phyloP scores from a whole-genome alignment of 352 stramenopile species.

The Globisporangium acanthophoron region DNA sequence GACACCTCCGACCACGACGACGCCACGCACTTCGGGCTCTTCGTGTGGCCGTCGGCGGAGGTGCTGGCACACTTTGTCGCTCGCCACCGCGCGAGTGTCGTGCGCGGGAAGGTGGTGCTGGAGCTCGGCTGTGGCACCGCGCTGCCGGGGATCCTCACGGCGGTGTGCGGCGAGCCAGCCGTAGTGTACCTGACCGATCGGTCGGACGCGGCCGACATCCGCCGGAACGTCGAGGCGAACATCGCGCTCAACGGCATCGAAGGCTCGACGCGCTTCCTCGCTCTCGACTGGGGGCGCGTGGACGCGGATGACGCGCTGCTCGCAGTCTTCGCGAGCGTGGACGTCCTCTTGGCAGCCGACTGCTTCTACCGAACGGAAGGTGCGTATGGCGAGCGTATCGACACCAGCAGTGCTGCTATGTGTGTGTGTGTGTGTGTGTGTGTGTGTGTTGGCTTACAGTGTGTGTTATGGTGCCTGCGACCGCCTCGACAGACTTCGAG shows the following conservation, averaged over 20 bases:
- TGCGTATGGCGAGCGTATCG: background rate
- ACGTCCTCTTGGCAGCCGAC: slow-evolving; percentile 55
- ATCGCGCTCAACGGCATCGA: slow-evolving; percentile 41
- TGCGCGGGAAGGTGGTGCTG: slow-evolving; percentile 36
- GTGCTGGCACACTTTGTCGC: slow-evolving; percentile 48
- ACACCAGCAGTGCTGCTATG: background rate
- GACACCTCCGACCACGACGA: slow-evolving; percentile 8
- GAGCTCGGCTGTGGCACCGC: slow-evolving; percentile 66
- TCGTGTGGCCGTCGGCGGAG: slow-evolving; percentile 58
- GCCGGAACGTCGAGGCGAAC: slow-evolving; percentile 46
- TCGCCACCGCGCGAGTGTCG: slow-evolving; percentile 18
- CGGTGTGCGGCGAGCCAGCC: slow-evolving; percentile 22
- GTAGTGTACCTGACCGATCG: slow-evolving; percentile 55
- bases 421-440: too few species aligned
- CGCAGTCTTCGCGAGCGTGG: slow-evolving; percentile 24
- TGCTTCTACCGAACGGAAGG: slow-evolving; percentile 71
- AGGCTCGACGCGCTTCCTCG: slow-evolving; percentile 27
- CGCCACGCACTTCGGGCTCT: slow-evolving; percentile 47
- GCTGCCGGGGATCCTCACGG: slow-evolving; percentile 55
- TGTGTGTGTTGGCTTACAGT: background rate
- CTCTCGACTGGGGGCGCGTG: slow-evolving; percentile 46
- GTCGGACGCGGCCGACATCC: slow-evolving; percentile 34
- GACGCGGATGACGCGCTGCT: slow-evolving; percentile 20
- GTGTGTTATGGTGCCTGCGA: background rate
- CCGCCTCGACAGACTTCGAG: slow-evolving; percentile 44